Percentiles rank a stretch among this genome's conserved stretches.
phyloP scores from a whole-genome alignment of 768 basidiomycete genomes.

The Tulasnella sp. region DNA sequence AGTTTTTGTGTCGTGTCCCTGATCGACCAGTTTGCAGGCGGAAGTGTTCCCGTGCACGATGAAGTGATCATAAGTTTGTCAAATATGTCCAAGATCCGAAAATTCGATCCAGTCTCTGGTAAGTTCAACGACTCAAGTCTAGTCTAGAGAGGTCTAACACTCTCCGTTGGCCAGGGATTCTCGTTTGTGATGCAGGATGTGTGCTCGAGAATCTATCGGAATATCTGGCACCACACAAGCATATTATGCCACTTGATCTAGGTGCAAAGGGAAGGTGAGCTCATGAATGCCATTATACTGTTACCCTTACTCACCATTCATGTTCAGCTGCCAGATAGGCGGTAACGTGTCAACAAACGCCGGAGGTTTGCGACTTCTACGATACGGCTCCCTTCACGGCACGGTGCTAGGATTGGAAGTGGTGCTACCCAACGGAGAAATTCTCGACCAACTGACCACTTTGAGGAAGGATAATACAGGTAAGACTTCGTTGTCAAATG shows the following conservation, averaged over 20 bases:
- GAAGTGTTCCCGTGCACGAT: constrained; percentile 75
- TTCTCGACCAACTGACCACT: constrained; percentile 79
- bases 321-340: constrained; percentile 81
- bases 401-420: constrained; percentile 91
- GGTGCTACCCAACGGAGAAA: constrained; percentile 84
- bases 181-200: constrained; percentile 90
- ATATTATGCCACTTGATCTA: constrained; percentile 93
- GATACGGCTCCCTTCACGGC: constrained; percentile 92
- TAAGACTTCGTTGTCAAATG: constrained; percentile 25
- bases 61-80: constrained; percentile 77
- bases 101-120: constrained; percentile 78
- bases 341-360: constrained; percentile 97
- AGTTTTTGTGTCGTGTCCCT: neutral
- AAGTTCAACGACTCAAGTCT: constrained; percentile 18
- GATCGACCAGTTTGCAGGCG: constrained; percentile 29
- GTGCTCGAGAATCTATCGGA: constrained; percentile 80
- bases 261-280: constrained; percentile 87
- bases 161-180: constrained; percentile 42
- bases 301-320: neutral
- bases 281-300: neutral
- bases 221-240: constrained; percentile 71
- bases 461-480: constrained; percentile 97
- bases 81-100: constrained; percentile 70
- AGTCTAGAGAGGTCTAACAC: neutral
- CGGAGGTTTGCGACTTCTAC: constrained; percentile 83